Conservation (phyloP, 352 stramenopile genomes). For the Phytophthora gonapodyides region DNA sequence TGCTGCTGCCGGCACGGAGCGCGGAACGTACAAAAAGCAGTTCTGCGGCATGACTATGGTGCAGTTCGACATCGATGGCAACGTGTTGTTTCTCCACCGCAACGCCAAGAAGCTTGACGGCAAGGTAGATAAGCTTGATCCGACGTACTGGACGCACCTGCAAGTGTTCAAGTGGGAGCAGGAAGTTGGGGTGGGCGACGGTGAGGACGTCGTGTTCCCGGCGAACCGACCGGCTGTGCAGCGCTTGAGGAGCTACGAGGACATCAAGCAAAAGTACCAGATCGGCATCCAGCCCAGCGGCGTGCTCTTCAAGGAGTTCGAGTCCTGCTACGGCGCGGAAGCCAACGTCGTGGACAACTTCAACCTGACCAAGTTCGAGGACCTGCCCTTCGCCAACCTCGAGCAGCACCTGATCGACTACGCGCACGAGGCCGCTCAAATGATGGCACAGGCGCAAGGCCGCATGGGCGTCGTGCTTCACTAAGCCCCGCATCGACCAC, state of each 20-base stretch:
- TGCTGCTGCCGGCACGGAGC: slow-evolving; percentile 41
- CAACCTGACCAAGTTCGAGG: slow-evolving; percentile 47
- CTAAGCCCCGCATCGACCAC: slow-evolving; percentile 6
- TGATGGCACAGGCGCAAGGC: slow-evolving; percentile 27
- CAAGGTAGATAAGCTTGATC: slow-evolving; percentile 46
- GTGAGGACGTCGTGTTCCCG: slow-evolving; percentile 15
- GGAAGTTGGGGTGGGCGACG: slow-evolving; percentile 4
- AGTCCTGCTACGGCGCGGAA: slow-evolving; percentile 56
- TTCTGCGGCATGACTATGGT: slow-evolving; percentile 84
- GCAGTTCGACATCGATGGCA: slow-evolving; percentile 56
- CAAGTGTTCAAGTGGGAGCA: slow-evolving; percentile 50
- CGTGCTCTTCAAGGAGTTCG: slow-evolving; percentile 53
- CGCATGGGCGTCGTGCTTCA: slow-evolving; percentile 13
- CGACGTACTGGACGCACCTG: slow-evolving; percentile 48
- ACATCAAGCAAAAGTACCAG: slow-evolving; percentile 50
- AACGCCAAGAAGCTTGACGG: slow-evolving; percentile 75
- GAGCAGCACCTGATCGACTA: slow-evolving; percentile 58
- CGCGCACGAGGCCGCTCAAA: slow-evolving; percentile 48
- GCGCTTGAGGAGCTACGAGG: slow-evolving; percentile 46
- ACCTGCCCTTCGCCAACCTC: slow-evolving; percentile 49
- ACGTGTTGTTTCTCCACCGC: slow-evolving; percentile 73
- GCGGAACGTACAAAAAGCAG: slow-evolving; percentile 37
- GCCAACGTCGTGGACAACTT: slow-evolving; percentile 40
- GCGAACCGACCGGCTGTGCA: slow-evolving; percentile 27
- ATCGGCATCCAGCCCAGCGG: slow-evolving; percentile 50